Evolutionary conservation across 345 rosid genomes (phyloP), one percentile per base, ranked within the genome.

Genomic region (Tarenaya hassleriana): DNA sequence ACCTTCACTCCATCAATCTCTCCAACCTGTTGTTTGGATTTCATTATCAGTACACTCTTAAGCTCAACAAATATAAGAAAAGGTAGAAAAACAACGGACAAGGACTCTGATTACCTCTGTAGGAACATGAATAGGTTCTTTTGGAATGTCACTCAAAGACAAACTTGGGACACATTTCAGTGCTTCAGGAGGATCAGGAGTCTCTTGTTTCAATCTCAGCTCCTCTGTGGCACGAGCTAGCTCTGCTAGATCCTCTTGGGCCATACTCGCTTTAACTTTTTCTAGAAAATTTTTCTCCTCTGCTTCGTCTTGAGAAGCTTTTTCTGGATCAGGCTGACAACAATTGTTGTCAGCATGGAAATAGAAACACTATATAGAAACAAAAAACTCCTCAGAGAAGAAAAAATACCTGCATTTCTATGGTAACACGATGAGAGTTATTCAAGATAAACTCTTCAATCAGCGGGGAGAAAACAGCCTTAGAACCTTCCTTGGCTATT

Each of bases 111-210:
- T 69, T 53, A 92, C 97, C 95, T 88, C 91, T 27, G 49, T 77
- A 38, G 97, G 98, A 52, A 83, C 76, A 62, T 16, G 63, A 34
- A 61, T 78, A 41, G 98, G 90, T 74, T 85, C 85, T 72, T 83
- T 92, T 21, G 98, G 94, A 60, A 92, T 92, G 72, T 88, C 98
- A 49, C 31, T 11, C 29, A 92, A 69, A 59, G 72, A 75, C 32
- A 88, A 81, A 73, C 95, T 66, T 35, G 98, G 97, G 62, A 88
- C 94, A 55, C 77, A 55, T 78, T 62, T 81, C 62, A 92, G 70
- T 59, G 95, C 94, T 75, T 88, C 91, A 10, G 94, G 91, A 68
- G 98, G 83, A 34, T 92, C 97, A 46, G 95, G 98, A 64, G 97
- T 88, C 72, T 92, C 95, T 67, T 88, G 97, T 76, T 79, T 88